Base-by-base conservation (phyloP, 805 yeast species). In the Kregervanrija fluxuum region DNA sequence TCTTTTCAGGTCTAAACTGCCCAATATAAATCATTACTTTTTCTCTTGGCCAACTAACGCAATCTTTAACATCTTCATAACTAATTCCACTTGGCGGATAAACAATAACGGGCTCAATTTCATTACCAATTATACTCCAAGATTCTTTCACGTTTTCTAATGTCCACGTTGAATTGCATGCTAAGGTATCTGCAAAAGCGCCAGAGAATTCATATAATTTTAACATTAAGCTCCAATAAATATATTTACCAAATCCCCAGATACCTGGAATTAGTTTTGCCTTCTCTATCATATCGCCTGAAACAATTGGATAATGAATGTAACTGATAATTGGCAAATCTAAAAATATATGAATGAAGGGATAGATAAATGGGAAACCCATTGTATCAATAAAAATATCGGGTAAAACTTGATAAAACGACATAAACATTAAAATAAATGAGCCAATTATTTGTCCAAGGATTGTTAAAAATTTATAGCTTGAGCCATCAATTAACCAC, bases 371-470 rank as follows among this genome's bases (percentile, higher is more conserved):
- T 3, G 99, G 97, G 43, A 85, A 79, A 0, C 99, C 99, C 75
- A 88, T 82, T 1, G 99, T 90, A 58, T 93, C 99, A 33, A 93
- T 73, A 78, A 89, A 88, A n/a, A 88, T 71, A 60, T 93, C 98
- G 0, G 98, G 97, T 8, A 79, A 65, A 35, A 86, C 71, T 52
- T 73, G 73, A 46, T 67, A 64, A 48, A 89, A 62, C 1, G 95
- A 95, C 57, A 85, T 90, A 43, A 78, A 62, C 1, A 85, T 77
- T 33, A 93, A 67, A 11, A 81, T 48, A 4, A 80, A 58, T 1
- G 95, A 80, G 1, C 97, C 97, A 10, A 88, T 38, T 3, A 95
- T 87, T 67, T 93, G 99, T 17, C 96, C 95, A 2, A 87, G 53
- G 45, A 93, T 68, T 0, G 98, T 93, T 55, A 88, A 78, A 45